These are phyloP conservation scores for Lactarius pseudohatsudake DNA, from an alignment of 768 basidiomycete species.

Conservation along the genomic window DNA sequence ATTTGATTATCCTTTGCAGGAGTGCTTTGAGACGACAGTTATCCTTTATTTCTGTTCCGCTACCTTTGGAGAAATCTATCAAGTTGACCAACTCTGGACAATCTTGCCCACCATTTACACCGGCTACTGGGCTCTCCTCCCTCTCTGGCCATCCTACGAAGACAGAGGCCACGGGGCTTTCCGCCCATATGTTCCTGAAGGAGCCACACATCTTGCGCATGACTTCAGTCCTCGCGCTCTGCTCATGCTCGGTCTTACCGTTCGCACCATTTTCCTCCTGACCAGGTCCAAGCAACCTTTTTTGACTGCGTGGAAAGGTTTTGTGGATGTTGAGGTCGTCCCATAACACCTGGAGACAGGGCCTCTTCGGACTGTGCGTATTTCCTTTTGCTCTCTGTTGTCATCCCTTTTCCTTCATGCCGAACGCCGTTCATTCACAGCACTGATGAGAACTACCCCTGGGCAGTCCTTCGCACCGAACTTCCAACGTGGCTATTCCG, in stretches of 20 bases:
- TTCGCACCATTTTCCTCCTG: conserved; percentile 36
- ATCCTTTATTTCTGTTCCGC: conserved; percentile 59
- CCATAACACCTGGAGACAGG: conserved; percentile 83
- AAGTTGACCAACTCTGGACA: conserved; percentile 78
- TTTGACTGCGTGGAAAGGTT: conserved; percentile 32
- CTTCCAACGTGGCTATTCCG: conserved; percentile 57
- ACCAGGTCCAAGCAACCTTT: background rate
- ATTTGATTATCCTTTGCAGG: conserved; percentile 60
- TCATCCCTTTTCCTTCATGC: background rate
- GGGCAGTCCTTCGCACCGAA: conserved; percentile 69
- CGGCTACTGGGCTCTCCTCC: conserved; percentile 77
- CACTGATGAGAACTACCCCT: conserved; percentile 89
- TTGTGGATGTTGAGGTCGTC: conserved; percentile 70
- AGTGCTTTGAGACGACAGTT: conserved; percentile 51
- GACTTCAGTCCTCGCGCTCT: conserved; percentile 70
- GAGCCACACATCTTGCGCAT: conserved; percentile 36
- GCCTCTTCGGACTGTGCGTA: conserved; percentile 69
- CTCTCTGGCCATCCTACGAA: conserved; percentile 45
- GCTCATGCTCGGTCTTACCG: conserved; percentile 70
- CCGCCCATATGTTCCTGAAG: conserved; percentile 55
- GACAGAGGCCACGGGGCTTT: conserved; percentile 44
- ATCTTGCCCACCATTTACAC: conserved; percentile 84
- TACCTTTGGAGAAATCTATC: conserved; percentile 75
- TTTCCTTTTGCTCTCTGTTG: background rate
- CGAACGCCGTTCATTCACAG: conserved; percentile 37